Conservation (phyloP, 208 protist genomes). For the Acanthamoeba rhysodes region DNA sequence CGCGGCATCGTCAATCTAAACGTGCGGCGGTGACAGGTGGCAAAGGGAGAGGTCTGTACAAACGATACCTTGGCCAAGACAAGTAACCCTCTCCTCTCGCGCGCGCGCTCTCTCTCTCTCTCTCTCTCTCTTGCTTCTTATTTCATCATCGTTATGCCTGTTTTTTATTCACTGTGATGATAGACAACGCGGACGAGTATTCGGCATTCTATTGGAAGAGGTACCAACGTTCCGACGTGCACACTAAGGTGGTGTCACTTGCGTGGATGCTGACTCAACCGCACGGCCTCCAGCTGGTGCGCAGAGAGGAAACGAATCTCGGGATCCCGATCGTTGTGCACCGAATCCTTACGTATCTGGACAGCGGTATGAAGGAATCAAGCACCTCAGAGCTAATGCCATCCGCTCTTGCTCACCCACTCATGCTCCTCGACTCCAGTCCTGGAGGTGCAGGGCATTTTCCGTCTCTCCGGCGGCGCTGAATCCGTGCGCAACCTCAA, state of each 20-base stretch:
- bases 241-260: not conserved
- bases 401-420: not conserved
- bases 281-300: not conserved
- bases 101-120: no score
- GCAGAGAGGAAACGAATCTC: not conserved
- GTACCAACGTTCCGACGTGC: not conserved
- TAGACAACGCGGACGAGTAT: constrained; percentile 5
- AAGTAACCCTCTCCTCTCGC: not conserved
- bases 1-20: not conserved
- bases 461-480: constrained; percentile 11
- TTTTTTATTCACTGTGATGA: not conserved
- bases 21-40: not conserved
- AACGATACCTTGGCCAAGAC: constrained; percentile 1
- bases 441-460: constrained; percentile 25
- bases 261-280: not conserved
- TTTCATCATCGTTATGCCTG: not conserved
- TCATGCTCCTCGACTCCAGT: not conserved
- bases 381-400: not conserved
- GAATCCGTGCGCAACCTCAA: constrained; percentile 51
- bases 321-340: not conserved
- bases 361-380: not conserved
- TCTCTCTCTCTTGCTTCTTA: not conserved
- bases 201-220: constrained; percentile 12
- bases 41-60: constrained; percentile 15
- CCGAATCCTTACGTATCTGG: constrained; percentile 12